phyloP scores from a whole-genome alignment of 169 alveolate genomes.

The Plasmodium fragile region DNA sequence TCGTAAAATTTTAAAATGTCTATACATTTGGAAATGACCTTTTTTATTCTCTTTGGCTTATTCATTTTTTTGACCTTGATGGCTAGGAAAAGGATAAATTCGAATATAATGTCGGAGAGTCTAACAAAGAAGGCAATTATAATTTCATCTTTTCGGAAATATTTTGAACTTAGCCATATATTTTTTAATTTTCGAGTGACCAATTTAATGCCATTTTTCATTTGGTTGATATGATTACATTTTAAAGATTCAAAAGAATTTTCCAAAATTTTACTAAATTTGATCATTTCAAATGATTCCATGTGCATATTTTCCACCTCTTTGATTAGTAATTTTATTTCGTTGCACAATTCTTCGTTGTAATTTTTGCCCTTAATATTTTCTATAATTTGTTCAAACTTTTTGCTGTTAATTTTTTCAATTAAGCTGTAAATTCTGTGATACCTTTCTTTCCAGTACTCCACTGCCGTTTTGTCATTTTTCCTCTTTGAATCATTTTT shows the following conservation, averaged over 20 bases:
- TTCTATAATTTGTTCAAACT: slow-evolving; percentile 60
- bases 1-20: slow-evolving; percentile 67
- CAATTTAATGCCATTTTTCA: slow-evolving; percentile 68
- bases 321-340: slow-evolving; percentile 32
- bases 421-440: slow-evolving; percentile 38
- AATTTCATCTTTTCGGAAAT: slow-evolving; percentile 73
- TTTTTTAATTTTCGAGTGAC: slow-evolving; percentile 64
- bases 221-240: slow-evolving; percentile 32
- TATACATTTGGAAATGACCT: slow-evolving; percentile 55
- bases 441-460: slow-evolving; percentile 58
- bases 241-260: slow-evolving; percentile 64
- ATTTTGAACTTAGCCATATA: slow-evolving; percentile 70
- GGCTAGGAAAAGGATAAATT: slow-evolving; percentile 65
- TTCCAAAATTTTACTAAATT: slow-evolving; percentile 60
- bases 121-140: slow-evolving; percentile 54
- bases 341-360: slow-evolving; percentile 58
- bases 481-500: slow-evolving; percentile 40
- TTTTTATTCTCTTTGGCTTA: slow-evolving; percentile 59
- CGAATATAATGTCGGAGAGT: slow-evolving; percentile 57
- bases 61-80: slow-evolving; percentile 56
- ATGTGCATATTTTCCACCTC: slow-evolving; percentile 68
- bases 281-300: slow-evolving; percentile 75
- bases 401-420: slow-evolving; percentile 72
- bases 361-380: slow-evolving; percentile 47
- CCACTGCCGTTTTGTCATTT: slow-evolving; percentile 58